A percentile compares a stretch with the other conserved stretches of the same genome.
Evolutionary conservation across 495 filamentous ascomycete species (phyloP).

Genomic region (Pseudotulostoma volvatum): DNA sequence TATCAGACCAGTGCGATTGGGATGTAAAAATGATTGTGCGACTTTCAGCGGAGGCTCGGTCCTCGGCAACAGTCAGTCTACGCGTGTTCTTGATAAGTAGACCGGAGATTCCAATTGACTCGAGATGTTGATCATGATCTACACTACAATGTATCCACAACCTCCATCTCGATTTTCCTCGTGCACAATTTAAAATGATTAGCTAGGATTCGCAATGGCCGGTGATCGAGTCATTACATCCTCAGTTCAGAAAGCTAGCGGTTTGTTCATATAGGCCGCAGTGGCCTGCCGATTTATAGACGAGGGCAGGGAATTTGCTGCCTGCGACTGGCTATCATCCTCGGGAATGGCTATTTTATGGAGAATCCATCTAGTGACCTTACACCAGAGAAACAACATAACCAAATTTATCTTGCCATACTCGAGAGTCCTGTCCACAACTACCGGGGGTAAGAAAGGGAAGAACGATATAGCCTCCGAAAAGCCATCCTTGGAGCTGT

Average conservation of each 20-base stretch:
- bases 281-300: conserved; percentile 25
- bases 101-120: conserved; percentile 12
- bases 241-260: conserved; percentile 22
- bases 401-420: conserved; percentile 13
- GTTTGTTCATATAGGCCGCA: conserved; percentile 29
- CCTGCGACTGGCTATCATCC: conserved; percentile 11
- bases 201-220: conserved; percentile 18
- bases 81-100: conserved; percentile 15
- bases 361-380: background rate
- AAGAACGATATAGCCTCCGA: background rate
- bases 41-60: conserved; percentile 7
- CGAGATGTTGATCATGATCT: conserved; percentile 9
- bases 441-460: conserved; percentile 1
- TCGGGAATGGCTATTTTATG: too few relatives aligned
- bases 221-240: conserved; percentile 8
- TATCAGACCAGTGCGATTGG: conserved; percentile 22
- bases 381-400: conserved; percentile 4
- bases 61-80: conserved; percentile 5
- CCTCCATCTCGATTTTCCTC: conserved; percentile 4
- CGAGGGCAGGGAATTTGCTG: conserved; percentile 11
- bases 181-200: conserved; percentile 2
- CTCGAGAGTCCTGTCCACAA: conserved; percentile 6
- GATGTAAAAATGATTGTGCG: conserved; percentile 8
- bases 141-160: conserved; percentile 11
- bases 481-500: conserved; percentile 15